phyloP scores from a whole-genome alignment of 345 rosid species.

The Sonneratia alba region DNA sequence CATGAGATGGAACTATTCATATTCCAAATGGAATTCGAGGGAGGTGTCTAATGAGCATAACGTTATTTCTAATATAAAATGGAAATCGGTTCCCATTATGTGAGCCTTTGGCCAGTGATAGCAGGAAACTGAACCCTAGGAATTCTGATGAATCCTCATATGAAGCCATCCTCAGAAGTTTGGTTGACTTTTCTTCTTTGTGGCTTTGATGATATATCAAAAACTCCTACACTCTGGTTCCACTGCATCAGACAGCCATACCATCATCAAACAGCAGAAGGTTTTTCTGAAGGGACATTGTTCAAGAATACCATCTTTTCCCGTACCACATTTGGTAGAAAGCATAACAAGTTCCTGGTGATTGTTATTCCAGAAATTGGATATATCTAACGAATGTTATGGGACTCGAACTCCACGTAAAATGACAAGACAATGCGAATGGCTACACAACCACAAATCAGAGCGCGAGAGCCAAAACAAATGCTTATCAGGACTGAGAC shows the following conservation, averaged over 20 bases:
- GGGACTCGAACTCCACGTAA: too few species aligned
- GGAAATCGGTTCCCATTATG: neutral
- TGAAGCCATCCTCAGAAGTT: neutral
- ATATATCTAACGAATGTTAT: too few species aligned
- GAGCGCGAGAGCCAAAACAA: neutral
- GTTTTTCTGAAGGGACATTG: neutral
- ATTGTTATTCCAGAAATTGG: neutral
- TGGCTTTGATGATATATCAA: neutral
- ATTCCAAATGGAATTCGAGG: neutral
- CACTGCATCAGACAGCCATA: neutral
- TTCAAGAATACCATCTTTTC: neutral
- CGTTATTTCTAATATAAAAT: neutral
- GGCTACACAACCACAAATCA: neutral
- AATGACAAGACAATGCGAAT: neutral
- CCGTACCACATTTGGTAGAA: neutral
- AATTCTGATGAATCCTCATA: neutral
- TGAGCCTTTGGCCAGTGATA: neutral
- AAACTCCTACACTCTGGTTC: neutral
- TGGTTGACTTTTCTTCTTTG: neutral
- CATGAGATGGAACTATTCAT: neutral
- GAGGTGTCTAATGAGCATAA: neutral
- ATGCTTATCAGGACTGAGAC: neutral
- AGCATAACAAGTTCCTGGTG: neutral
- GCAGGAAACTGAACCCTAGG: neutral
- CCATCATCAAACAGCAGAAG: neutral